phyloP scores from a whole-genome alignment of 371 early-diverging fungal genomes.

The Circinella minor region DNA sequence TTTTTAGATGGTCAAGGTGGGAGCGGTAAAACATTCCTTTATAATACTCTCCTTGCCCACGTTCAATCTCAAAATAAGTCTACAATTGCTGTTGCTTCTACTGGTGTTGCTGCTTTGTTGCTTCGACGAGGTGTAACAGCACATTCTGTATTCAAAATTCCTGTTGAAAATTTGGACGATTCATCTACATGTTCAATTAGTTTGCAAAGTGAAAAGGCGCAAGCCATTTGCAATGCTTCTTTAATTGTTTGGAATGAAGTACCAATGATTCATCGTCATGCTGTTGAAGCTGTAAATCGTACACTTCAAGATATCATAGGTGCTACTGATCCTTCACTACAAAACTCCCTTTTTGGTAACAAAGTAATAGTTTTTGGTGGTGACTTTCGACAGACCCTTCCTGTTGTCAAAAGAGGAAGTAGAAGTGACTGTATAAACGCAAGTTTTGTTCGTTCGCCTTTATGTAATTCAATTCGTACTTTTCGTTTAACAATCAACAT shows the following conservation, averaged over 20 bases:
- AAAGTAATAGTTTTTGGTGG: too few species aligned
- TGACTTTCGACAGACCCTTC: too few species aligned
- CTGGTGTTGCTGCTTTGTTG: constrained; percentile 14
- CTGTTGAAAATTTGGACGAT: not conserved
- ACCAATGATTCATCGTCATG: constrained; percentile 10
- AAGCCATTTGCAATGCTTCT: not conserved
- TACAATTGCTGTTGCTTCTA: constrained; percentile 21
- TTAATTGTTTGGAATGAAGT: constrained; percentile 26
- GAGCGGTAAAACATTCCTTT: too few species aligned
- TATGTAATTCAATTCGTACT: too few species aligned
- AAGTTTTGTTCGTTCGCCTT: too few species aligned
- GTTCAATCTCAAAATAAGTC: constrained; percentile 11
- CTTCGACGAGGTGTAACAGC: constrained; percentile 16
- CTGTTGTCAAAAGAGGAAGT: too few species aligned
- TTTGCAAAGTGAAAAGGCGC: constrained; percentile 14
- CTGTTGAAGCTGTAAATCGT: constrained; percentile 30
- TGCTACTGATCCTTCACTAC: constrained; percentile 1
- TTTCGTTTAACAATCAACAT: too few species aligned
- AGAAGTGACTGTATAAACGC: too few species aligned
- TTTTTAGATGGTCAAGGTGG: too few species aligned
- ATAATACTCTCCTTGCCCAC: constrained; percentile 18
- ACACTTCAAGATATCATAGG: constrained; percentile 26
- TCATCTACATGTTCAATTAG: constrained; percentile 13
- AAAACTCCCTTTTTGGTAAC: constrained; percentile 29
- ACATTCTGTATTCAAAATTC: not conserved